These are phyloP conservation scores for Lepidopterella palustris DNA, from an alignment of 495 filamentous ascomycete species.

Conservation along the genomic window DNA sequence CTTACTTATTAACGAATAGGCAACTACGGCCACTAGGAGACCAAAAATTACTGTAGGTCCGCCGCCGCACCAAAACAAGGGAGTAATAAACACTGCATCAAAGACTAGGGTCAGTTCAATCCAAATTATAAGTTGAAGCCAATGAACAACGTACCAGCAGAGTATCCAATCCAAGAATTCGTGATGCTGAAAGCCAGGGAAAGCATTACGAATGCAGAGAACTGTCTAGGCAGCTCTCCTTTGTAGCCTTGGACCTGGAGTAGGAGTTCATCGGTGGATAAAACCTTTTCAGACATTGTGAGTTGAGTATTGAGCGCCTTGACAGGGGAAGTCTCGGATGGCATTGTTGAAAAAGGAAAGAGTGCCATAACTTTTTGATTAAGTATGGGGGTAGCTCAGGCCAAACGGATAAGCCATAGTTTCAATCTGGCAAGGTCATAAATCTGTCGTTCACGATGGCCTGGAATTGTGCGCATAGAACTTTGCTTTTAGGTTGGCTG, in stretches of 20 bases:
- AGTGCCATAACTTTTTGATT: no score
- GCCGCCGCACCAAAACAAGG: not conserved
- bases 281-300: not conserved
- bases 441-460: no score
- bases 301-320: no score
- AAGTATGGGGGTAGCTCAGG: no score
- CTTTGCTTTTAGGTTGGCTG: no score
- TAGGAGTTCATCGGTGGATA: not conserved
- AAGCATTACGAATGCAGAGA: not conserved
- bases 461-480: no score
- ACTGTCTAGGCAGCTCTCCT: slow-evolving; percentile 1
- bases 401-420: no score
- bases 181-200: not conserved
- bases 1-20: not conserved
- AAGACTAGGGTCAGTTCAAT: not conserved
- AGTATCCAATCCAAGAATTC: slow-evolving; percentile 2
- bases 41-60: not conserved
- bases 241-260: not conserved
- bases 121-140: not conserved
- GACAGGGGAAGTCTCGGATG: no score
- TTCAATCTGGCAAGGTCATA: no score
- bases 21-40: not conserved
- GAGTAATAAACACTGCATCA: not conserved
- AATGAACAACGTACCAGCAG: not conserved
- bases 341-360: no score